Evolutionary conservation across 768 basidiomycete genomes (phyloP), one percentile per base, ranked within the genome.

Genomic region (Pholiota conissans): DNA sequence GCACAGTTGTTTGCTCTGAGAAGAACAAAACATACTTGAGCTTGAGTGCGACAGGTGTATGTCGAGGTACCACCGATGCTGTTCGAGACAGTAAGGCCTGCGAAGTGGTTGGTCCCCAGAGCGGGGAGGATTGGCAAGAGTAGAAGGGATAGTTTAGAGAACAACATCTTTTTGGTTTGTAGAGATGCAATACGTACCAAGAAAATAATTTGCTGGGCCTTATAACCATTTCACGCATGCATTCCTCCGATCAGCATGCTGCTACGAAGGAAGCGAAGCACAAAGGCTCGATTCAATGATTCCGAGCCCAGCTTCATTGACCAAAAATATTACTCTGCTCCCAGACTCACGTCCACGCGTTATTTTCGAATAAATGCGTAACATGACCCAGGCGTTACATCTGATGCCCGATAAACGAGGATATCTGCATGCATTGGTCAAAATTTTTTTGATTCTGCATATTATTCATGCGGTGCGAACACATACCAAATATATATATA

Each of bases 11-110:
- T 5, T 22, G 11, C 8, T 10, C n/a, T 3, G 8, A 30, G 18
- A 30, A 9, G 10, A 18, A 16, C n/a, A 20, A 18, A 29, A 51
- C 8, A n/a, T 27, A 71, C 75, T 64, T 77, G 71, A 16, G 64
- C 66, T 63, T 75, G 74, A 3, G 74, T 70, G 20, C 74, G 65
- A 62, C 74, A 76, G 3, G 68, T 69, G 40, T 74, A 76, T 0
- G 65, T 40, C 0, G 52, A 47, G 6, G 62, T 63, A 0, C 67
- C 66, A 16, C 69, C 70, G 13, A 66, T 65, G 55, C 73, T 70
- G 60, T 75, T 76, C 0, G 74, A 71, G n/a, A 63, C 69, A 13
- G 65, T 65, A 29, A 76, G 37, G 3, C 74, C 75, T 14, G 50
- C 63, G 40, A 75, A 72, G 54, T 74, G 68, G 59, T 69, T 76